phyloP scores from a whole-genome alignment of 345 rosid species.

The Ailanthus altissimus region DNA sequence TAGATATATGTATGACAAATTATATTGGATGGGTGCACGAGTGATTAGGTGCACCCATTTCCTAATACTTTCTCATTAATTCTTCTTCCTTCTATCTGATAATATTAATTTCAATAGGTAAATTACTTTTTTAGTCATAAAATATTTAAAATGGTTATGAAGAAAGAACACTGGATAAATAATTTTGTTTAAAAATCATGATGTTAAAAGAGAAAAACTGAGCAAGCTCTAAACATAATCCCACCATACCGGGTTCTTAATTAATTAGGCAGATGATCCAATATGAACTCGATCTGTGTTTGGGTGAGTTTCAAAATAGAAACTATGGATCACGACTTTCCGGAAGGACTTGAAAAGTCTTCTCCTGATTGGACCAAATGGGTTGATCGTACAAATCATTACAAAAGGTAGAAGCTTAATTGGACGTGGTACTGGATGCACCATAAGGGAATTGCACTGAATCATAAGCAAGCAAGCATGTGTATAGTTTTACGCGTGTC shows the following conservation, averaged over 20 bases:
- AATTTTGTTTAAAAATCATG: no score
- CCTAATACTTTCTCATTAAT: no score
- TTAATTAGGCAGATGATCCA: not conserved
- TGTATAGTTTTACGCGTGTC: constrained; percentile 8
- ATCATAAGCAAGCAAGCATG: constrained; percentile 16
- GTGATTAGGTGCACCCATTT: no score
- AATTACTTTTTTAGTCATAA: no score
- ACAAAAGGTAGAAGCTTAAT: not conserved
- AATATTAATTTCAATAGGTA: no score
- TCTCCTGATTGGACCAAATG: not conserved
- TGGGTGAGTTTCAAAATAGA: no score
- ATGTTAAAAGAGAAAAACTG: no score
- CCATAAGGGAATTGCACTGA: constrained; percentile 2
- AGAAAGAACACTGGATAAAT: no score
- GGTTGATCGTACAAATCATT: not conserved
- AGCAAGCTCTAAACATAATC: not conserved
- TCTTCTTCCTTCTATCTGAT: no score
- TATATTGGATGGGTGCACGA: no score
- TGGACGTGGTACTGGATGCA: not conserved
- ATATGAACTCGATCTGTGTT: not conserved
- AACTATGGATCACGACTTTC: not conserved
- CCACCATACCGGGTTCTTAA: not conserved
- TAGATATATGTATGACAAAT: no score
- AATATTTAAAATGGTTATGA: not conserved
- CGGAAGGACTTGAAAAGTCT: not conserved